Base-by-base conservation (phyloP, 192 early-diverging fungal genomes). In the Rhizoclosmatium globosum region DNA sequence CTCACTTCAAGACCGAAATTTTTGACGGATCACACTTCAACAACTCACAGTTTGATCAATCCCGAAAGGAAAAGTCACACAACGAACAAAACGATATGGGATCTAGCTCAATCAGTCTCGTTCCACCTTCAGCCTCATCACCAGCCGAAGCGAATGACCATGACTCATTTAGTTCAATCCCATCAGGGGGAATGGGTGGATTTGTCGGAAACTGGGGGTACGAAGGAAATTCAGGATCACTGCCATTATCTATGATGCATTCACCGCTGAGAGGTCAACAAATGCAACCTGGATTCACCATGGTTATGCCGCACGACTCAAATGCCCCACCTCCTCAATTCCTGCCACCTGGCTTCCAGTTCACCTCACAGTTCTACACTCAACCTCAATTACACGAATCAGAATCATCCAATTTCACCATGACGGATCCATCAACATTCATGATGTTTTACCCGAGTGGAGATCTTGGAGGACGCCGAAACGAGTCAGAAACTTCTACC, bases 171-270 rank as follows among this genome's bases (percentile, higher is more conserved):
- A 21, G 46, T 42, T 13, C 74, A 7, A 19, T 50, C 4, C 39
- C 74, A 23, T 44, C 64, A 4, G 64, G 50, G 9, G 74, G 74
- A 50, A 66, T 76, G 61, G 74, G 64, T 3, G 46, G 46, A 21
- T 76, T 76, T 43, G 59, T 74, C 59, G 21, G 41, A 9, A 45
- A 15, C 23, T 67, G 53, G 64, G 13, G 43, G 11, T 21, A 59
- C 46, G 39, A 76, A 17, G 47, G 46, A 19, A n/a, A 3, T 31
- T 15, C 41, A 9, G 59, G 59, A 4, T 57, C 72, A 17, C 41
- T 76, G 1, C 74, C 74, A 23, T 47, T 76, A 3, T 76, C 74
- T 48, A 65, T 76, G 64, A 76, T 76, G 74, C 74, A 76, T 67
- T 67, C 74, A 15, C 74, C 74, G 23, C 47, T 66, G 9, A 47